Evolutionary conservation across 2,329 filamentous ascomycete species (phyloP).

Genomic region (Diplodia intermedia): DNA sequence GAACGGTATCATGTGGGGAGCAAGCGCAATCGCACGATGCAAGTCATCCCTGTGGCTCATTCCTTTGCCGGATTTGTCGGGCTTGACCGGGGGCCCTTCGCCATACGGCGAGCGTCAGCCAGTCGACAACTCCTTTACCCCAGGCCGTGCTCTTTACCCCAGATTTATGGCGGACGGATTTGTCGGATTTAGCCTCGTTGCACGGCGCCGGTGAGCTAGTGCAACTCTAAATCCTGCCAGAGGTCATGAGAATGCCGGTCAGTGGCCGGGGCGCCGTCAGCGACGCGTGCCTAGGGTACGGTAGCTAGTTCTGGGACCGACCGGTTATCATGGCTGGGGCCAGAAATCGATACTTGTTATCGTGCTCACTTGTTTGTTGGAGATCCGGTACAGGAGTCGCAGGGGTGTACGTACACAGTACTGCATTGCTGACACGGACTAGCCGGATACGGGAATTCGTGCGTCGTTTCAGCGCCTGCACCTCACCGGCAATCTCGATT

Average conservation of each 20-base stretch:
- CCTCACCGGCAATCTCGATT: neutral
- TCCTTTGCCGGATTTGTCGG: constrained; percentile 12
- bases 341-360: neutral
- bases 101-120: neutral
- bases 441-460: constrained; percentile 21
- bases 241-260: constrained; percentile 1
- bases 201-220: constrained; percentile 10
- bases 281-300: neutral
- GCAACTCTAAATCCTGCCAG: constrained; percentile 19
- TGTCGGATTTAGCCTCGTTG: constrained; percentile 26
- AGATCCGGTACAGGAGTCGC: constrained; percentile 10
- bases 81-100: neutral
- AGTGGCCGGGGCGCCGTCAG: neutral
- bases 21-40: neutral
- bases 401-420: constrained; percentile 1
- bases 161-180: constrained; percentile 23
- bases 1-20: constrained; percentile 5
- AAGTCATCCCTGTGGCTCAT: neutral
- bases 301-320: neutral
- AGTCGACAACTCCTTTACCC: constrained; percentile 2
- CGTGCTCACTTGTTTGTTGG: neutral
- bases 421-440: constrained; percentile 7
- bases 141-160: constrained; percentile 17
- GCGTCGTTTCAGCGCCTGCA: neutral
- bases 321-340: neutral